Percentiles rank a stretch among this genome's conserved stretches.
Evolutionary conservation across 1,284 basidiomycete species (phyloP).

Genomic region (Malassezia arunalokei): DNA sequence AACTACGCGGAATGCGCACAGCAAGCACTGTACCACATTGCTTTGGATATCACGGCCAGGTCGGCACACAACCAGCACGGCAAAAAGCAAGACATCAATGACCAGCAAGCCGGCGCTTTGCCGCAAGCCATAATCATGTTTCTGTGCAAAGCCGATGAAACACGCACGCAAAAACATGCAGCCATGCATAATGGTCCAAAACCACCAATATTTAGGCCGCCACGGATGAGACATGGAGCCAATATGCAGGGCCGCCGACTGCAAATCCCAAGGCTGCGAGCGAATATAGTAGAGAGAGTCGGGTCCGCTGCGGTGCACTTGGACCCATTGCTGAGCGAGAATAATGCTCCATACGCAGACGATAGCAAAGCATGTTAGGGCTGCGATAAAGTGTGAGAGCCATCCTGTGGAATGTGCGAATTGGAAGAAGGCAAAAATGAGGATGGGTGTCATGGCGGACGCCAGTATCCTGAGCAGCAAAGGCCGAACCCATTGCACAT

Average conservation of each 20-base stretch:
- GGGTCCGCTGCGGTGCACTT: constrained; percentile 14
- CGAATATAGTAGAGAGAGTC: constrained; percentile 27
- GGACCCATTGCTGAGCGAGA: constrained; percentile 11
- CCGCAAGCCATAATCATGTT: constrained; percentile 21
- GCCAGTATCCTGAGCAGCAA: not conserved
- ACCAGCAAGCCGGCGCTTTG: constrained; percentile 39
- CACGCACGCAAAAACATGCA: constrained; percentile 32
- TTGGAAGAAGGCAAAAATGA: constrained; percentile 41
- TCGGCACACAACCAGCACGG: constrained; percentile 27
- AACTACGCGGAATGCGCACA: constrained; percentile 30
- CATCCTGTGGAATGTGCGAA: constrained; percentile 34
- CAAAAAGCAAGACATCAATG: constrained; percentile 35
- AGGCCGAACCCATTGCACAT: not conserved
- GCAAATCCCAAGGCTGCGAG: constrained; percentile 16
- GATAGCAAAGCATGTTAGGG: constrained; percentile 23
- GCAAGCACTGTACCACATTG: constrained; percentile 37
- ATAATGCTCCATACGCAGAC: constrained; percentile 25
- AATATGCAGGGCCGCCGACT: constrained; percentile 17
- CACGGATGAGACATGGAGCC: constrained; percentile 34
- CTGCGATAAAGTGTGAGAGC: constrained; percentile 36
- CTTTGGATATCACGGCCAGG: constrained; percentile 33
- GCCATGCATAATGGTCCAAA: constrained; percentile 25
- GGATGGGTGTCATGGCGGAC: constrained; percentile 10
- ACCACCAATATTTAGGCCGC: constrained; percentile 34
- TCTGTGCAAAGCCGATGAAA: constrained; percentile 36